phyloP scores from a whole-genome alignment of 345 rosid species.

The Alliaria petiolata region DNA sequence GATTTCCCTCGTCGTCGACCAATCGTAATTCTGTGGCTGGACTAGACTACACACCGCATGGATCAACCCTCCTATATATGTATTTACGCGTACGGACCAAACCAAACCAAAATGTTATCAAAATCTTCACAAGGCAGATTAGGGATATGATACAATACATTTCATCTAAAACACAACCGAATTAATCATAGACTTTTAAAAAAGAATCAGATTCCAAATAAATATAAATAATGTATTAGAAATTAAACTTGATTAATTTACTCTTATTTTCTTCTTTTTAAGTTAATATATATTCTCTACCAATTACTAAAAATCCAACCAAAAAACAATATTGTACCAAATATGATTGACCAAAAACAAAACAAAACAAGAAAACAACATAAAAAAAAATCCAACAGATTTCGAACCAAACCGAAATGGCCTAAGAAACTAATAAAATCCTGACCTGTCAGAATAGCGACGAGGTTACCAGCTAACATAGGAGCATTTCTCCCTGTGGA shows the following conservation, averaged over 20 bases:
- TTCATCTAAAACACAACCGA: neutral
- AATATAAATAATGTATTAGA: too few relatives aligned
- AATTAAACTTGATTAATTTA: too few relatives aligned
- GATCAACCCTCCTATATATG: slow-evolving; percentile 61
- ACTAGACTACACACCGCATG: slow-evolving; percentile 64
- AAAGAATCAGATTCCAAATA: too few relatives aligned
- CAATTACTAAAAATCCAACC: too few relatives aligned
- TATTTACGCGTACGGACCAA: too few relatives aligned
- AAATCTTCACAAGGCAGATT: neutral
- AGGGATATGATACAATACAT: neutral
- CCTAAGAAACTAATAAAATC: neutral
- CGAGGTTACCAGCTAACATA: slow-evolving; percentile 85
- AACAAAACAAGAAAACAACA: too few relatives aligned
- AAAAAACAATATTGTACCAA: too few relatives aligned
- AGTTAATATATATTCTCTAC: too few relatives aligned
- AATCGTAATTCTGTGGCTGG: slow-evolving; percentile 72
- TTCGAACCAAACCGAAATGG: neutral
- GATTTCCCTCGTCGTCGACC: slow-evolving; percentile 82
- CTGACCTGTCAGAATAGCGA: slow-evolving; percentile 54
- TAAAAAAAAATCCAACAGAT: too few relatives aligned
- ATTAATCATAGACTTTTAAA: too few relatives aligned
- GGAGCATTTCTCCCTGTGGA: slow-evolving; percentile 82
- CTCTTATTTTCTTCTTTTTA: too few relatives aligned
- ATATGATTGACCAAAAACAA: too few relatives aligned
- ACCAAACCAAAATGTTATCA: neutral